phyloP scores from a whole-genome alignment of 1,284 basidiomycete genomes.

The Bjerkandera adusta region DNA sequence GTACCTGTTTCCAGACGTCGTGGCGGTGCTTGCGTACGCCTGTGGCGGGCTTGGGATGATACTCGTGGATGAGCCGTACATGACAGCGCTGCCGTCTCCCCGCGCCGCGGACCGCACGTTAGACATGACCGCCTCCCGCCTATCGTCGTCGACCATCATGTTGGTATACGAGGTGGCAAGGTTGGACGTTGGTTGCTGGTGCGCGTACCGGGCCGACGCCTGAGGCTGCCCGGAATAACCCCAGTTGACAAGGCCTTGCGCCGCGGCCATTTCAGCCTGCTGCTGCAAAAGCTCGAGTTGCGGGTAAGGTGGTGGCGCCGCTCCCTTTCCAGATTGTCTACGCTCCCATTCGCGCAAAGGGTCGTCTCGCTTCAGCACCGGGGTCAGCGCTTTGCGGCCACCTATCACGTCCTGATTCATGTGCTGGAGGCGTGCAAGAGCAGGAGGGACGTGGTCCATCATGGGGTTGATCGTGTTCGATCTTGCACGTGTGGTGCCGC shows the following conservation, averaged over 20 bases:
- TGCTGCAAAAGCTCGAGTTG: constrained; percentile 89
- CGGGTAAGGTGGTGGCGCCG: constrained; percentile 72
- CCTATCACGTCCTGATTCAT: constrained; percentile 86
- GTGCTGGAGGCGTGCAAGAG: constrained; percentile 83
- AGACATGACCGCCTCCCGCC: constrained; percentile 70
- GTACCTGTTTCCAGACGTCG: constrained; percentile 57
- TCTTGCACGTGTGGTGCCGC: constrained; percentile 50
- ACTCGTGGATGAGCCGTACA: constrained; percentile 44
- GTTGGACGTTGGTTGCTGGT: constrained; percentile 64
- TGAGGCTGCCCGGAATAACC: constrained; percentile 23
- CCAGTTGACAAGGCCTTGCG: constrained; percentile 57
- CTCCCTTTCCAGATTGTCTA: constrained; percentile 66
- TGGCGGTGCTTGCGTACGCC: constrained; percentile 53
- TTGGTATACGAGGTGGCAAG: constrained; percentile 63
- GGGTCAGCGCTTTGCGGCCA: constrained; percentile 81
- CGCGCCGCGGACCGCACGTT: constrained; percentile 70
- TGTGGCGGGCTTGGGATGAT: constrained; percentile 73
- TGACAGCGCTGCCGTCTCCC: constrained; percentile 37
- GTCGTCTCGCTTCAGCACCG: constrained; percentile 87
- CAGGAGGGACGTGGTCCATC: constrained; percentile 91
- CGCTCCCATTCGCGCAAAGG: constrained; percentile 90
- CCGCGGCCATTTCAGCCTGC: constrained; percentile 81
- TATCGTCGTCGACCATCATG: constrained; percentile 62
- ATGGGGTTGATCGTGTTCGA: constrained; percentile 88
- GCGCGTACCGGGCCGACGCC: constrained; percentile 44